Percentiles rank a stretch among this genome's conserved stretches.
phyloP scores from a whole-genome alignment of 306 rosid species.

The Castanea sativa region DNA sequence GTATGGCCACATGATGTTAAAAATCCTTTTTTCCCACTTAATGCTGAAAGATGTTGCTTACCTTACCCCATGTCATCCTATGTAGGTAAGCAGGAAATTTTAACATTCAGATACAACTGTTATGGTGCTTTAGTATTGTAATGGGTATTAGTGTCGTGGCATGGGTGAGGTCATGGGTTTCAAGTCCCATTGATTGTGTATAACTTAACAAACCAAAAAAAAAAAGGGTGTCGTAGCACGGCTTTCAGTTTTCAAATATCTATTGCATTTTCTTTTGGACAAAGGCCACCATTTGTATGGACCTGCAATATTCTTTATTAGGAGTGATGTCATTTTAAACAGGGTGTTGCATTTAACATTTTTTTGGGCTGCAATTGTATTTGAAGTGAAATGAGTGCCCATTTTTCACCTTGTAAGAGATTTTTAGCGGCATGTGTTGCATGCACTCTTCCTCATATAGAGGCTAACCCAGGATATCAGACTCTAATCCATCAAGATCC shows the following conservation, averaged over 20 bases:
- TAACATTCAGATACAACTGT: not conserved
- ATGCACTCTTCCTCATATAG: conserved; percentile 47
- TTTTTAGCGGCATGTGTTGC: conserved; percentile 47
- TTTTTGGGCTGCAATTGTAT: conserved; percentile 12
- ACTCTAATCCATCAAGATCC: conserved; percentile 47
- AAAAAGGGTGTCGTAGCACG: not conserved
- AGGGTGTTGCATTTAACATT: not conserved
- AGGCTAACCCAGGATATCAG: conserved; percentile 57
- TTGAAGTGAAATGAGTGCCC: conserved; percentile 52
- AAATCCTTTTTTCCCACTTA: conserved; percentile 19
- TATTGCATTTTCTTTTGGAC: conserved; percentile 6
- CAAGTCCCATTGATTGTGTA: too few relatives aligned
- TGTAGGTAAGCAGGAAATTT: conserved; percentile 25
- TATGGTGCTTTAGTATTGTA: conserved; percentile 7
- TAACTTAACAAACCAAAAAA: too few relatives aligned
- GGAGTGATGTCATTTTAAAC: not conserved
- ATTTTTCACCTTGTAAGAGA: conserved; percentile 48
- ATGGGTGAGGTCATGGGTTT: not conserved
- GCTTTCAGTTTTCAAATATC: not conserved
- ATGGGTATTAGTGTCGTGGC: conserved; percentile 10
- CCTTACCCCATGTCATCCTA: conserved; percentile 27
- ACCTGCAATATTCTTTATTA: not conserved
- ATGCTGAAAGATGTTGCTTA: conserved; percentile 14
- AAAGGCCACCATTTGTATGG: not conserved
- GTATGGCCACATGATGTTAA: conserved; percentile 26